Evolutionary conservation across 768 basidiomycete genomes (phyloP), one percentile per base, ranked within the genome.

Genomic region (Cyclocybe cylindracea): DNA sequence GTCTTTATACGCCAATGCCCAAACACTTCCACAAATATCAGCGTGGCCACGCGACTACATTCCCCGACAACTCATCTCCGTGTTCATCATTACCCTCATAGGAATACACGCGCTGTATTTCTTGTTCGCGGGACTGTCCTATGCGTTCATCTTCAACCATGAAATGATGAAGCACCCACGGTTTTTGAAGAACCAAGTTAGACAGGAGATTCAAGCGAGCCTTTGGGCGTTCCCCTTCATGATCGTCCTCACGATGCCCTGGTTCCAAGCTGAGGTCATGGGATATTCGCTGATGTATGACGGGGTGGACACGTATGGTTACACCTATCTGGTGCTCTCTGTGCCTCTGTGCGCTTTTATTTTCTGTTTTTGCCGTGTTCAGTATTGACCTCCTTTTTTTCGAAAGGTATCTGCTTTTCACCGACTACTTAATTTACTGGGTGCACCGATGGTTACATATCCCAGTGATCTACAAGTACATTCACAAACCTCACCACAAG

Each of bases 401-500:
- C 64, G 19, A 57, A 34, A 70, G 64, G 16, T 69, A 65, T 53
- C 62, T 69, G 0, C 33, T 67, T 7, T 71, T 70, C 58, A 99
- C 96, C 13, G 97, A 99, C 70, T 91, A 93, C 60, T 76, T 79
- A 61, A 91, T 99, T 57, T 99, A 99, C 68, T 98, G 95, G 94
- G 77, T 96, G n/a, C 97, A 99, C 65, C 85, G 97, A 19, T 78
- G 79, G 71, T 76, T 96, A 49, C 97, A 99, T 66, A 74, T 87
- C 52, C 96, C 96, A 2, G 48, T 77, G 36, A 59, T 97, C 51
- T 99, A 99, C 78, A 98, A 96, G 67, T 72, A 78, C 50, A 61
- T 99, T 41, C 97, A 99, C 71, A 99, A 99, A 70, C 94, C 96
- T 1, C 97, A 99, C 68, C 97, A 99, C 80, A 95, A 91, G 71